phyloP scores from a whole-genome alignment of 345 rosid species.

The Brassica juncea region DNA sequence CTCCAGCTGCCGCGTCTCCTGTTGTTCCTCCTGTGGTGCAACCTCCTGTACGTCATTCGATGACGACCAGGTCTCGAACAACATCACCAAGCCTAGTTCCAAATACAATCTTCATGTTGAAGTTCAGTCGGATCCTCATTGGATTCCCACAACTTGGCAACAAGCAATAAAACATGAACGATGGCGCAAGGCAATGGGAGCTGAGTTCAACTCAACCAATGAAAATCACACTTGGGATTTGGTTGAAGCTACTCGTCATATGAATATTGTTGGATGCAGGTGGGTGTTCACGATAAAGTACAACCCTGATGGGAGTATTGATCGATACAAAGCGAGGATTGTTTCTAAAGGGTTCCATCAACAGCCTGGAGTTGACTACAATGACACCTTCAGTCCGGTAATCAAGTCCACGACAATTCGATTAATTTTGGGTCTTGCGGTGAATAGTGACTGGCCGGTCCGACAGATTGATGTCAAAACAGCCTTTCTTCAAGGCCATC shows the following conservation, averaged over 20 bases:
- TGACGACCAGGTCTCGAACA: neutral
- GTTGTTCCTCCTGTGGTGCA: neutral
- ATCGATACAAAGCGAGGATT: neutral
- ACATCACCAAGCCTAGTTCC: neutral
- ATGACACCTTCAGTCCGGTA: neutral
- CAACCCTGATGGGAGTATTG: neutral
- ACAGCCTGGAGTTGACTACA: neutral
- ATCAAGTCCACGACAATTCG: neutral
- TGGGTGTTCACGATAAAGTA: neutral
- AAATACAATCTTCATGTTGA: neutral
- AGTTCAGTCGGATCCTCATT: neutral
- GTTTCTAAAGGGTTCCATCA: constrained; percentile 18
- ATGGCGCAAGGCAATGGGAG: neutral
- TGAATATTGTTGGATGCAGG: neutral
- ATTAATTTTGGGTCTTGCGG: neutral
- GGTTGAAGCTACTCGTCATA: fast-evolving
- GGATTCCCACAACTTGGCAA: neutral
- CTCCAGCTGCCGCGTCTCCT: no score
- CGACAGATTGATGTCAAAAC: constrained; percentile 10
- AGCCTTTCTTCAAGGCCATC: neutral
- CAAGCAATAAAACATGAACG: neutral
- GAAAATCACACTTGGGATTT: neutral
- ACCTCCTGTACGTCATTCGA: neutral
- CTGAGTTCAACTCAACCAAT: neutral
- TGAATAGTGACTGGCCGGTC: neutral